These are phyloP conservation scores for Vanrija humicola DNA, from an alignment of 1,284 basidiomycete genomes.

Conservation along the genomic window DNA sequence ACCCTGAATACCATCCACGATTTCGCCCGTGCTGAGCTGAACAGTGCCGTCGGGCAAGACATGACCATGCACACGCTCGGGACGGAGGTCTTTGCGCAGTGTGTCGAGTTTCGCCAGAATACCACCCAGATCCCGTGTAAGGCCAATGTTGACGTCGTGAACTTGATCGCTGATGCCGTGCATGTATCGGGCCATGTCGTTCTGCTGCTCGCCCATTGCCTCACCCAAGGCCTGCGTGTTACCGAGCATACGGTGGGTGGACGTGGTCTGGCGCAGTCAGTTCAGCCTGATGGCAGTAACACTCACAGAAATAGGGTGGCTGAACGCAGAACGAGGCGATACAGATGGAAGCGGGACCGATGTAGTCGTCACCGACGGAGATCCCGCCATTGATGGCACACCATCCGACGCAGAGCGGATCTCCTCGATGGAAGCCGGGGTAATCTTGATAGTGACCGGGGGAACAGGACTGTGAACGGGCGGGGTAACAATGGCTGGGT, in stretches of 20 bases:
- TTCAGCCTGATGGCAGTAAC: too few species aligned
- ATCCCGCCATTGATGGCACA: too few species aligned
- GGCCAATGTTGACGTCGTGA: conserved; percentile 28
- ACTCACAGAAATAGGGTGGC: too few species aligned
- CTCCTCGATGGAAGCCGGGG: too few species aligned
- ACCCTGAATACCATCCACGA: conserved; percentile 43
- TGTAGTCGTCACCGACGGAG: too few species aligned
- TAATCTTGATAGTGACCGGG: too few species aligned
- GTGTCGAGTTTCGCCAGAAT: conserved; percentile 38
- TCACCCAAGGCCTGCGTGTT: not conserved
- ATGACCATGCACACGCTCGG: conserved; percentile 35
- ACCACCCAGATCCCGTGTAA: conserved; percentile 34
- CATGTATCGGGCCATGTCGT: conserved; percentile 35
- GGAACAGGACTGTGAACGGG: too few species aligned
- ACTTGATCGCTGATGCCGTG: conserved; percentile 46
- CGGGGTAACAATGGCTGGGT: too few species aligned
- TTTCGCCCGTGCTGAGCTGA: conserved; percentile 40
- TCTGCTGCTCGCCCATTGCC: conserved; percentile 12
- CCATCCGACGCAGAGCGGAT: too few species aligned
- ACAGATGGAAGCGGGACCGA: too few species aligned
- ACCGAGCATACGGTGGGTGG: not conserved
- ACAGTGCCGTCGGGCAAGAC: conserved; percentile 44
- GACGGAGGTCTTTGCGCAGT: conserved; percentile 38
- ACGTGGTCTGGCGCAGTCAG: too few species aligned
- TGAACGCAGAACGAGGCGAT: too few species aligned